Percentiles rank a stretch among this genome's conserved stretches.
phyloP scores from a whole-genome alignment of 768 basidiomycete species.

The Mycena filopes region DNA sequence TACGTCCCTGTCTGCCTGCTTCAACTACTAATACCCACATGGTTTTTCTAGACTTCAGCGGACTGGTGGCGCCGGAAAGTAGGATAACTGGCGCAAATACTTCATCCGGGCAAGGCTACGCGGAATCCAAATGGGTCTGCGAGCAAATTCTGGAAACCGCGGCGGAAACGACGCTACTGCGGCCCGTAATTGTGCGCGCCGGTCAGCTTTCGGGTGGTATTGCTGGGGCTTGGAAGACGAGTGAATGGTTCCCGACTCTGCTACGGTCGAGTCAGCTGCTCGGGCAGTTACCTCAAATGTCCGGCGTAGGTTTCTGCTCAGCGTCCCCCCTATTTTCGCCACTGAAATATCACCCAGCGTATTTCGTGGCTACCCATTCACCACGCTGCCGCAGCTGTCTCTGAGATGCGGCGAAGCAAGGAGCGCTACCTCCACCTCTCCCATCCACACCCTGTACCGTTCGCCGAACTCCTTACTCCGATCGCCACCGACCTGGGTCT shows the following conservation, averaged over 20 bases:
- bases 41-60: slow-evolving; percentile 39
- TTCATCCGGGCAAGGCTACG: slow-evolving; percentile 48
- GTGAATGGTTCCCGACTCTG: slow-evolving; percentile 54
- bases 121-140: slow-evolving; percentile 54
- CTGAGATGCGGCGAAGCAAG: neutral
- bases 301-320: slow-evolving; percentile 38
- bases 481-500: neutral
- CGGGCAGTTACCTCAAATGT: slow-evolving; percentile 42
- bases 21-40: neutral
- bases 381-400: neutral
- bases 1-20: neutral
- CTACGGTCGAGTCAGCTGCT: slow-evolving; percentile 41
- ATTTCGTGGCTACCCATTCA: slow-evolving; percentile 42
- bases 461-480: neutral
- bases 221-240: slow-evolving; percentile 50
- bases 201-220: slow-evolving; percentile 50
- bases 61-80: slow-evolving; percentile 22
- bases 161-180: slow-evolving; percentile 38
- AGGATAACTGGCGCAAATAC: slow-evolving; percentile 36
- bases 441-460: slow-evolving; percentile 3
- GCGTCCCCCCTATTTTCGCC: neutral
- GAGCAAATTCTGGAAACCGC: slow-evolving; percentile 49
- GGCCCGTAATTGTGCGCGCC: slow-evolving; percentile 46
- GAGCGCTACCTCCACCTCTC: slow-evolving; percentile 6
- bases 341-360: slow-evolving; percentile 19